Evolutionary conservation across 805 yeast genomes (phyloP).

Genomic region (Isabelozyma gotoi): DNA sequence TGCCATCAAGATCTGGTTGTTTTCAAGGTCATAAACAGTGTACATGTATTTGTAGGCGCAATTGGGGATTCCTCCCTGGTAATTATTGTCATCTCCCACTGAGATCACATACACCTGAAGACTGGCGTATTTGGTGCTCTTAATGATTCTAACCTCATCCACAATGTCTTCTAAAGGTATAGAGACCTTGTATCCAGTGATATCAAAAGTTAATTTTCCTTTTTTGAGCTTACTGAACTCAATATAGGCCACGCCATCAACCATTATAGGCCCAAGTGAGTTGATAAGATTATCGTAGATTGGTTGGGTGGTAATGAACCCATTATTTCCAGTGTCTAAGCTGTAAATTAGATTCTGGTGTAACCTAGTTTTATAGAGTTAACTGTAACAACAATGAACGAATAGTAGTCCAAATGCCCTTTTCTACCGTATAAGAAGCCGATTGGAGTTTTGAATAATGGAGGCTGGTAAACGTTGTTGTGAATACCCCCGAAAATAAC

Average conservation of each 20-base stretch:
- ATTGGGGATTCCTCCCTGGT: not conserved
- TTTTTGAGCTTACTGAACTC: conserved; percentile 2
- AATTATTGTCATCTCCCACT: conserved; percentile 5
- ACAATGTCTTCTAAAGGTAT: conserved; percentile 8
- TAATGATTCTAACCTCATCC: conserved; percentile 6
- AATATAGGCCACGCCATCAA: conserved; percentile 2
- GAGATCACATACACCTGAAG: conserved; percentile 5
- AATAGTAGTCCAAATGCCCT: conserved; percentile 1
- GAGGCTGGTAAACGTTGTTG: not conserved
- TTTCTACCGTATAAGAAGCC: conserved; percentile 2
- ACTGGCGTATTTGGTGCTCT: conserved; percentile 5
- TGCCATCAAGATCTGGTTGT: conserved; percentile 1
- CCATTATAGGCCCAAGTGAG: conserved; percentile 2
- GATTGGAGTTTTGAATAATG: conserved; percentile 2
- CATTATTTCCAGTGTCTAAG: conserved; percentile 11
- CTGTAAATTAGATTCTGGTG: conserved; percentile 7
- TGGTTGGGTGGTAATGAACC: conserved; percentile 7
- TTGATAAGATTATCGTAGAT: conserved; percentile 7
- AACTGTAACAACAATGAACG: conserved; percentile 5
- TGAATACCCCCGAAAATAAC: conserved; percentile 4
- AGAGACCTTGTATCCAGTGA: conserved; percentile 7
- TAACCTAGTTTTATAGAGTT: conserved; percentile 4
- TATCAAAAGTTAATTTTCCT: conserved; percentile 2
- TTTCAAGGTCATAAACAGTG: conserved; percentile 1
- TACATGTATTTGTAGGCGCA: conserved; percentile 1